A percentile compares a stretch with the other conserved stretches of the same genome.
Conservation (phyloP, 2,329 filamentous ascomycete species). For the Stylonectria norvegica region DNA sequence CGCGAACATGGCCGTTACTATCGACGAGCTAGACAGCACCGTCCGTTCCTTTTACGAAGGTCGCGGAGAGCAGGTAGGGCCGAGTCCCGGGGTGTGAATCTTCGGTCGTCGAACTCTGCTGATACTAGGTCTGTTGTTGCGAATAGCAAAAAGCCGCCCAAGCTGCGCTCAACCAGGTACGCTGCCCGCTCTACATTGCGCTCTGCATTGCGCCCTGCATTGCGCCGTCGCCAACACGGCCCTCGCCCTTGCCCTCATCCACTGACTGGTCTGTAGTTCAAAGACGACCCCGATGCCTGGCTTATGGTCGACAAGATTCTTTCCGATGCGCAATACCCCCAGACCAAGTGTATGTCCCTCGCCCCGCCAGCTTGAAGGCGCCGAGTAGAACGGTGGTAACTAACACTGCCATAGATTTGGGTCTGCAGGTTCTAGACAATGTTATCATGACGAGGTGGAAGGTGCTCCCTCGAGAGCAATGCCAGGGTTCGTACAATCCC, state of each 20-base stretch:
- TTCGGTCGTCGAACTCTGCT: slow-evolving; percentile 23
- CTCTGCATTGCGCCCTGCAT: too few relatives aligned
- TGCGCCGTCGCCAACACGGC: too few relatives aligned
- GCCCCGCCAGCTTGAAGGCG: too few relatives aligned
- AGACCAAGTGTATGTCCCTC: slow-evolving; percentile 81
- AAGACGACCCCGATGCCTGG: slow-evolving; percentile 98
- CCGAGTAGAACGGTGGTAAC: too few relatives aligned
- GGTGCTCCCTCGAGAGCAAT: slow-evolving; percentile 92
- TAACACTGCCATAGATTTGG: slow-evolving; percentile 64
- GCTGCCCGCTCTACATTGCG: slow-evolving; percentile 35
- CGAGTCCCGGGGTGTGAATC: slow-evolving; percentile 18
- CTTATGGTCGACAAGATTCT: slow-evolving; percentile 96
- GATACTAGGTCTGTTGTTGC: slow-evolving; percentile 34
- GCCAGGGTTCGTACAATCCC: slow-evolving; percentile 60
- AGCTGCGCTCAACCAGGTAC: slow-evolving; percentile 85
- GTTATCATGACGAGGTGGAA: slow-evolving; percentile 99
- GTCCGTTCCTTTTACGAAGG: slow-evolving; percentile 98
- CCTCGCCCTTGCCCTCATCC: too few relatives aligned
- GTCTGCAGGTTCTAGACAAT: slow-evolving; percentile 93
- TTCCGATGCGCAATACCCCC: slow-evolving; percentile 84
- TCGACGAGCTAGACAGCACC: slow-evolving; percentile 93
- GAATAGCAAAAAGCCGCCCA: slow-evolving; percentile 92
- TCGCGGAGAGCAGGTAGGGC: slow-evolving; percentile 80
- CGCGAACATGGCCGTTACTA: slow-evolving; percentile 62
- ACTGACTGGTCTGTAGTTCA: slow-evolving; percentile 64